Conservation (phyloP, 1,284 basidiomycete species). For the Cryptococcus neoformans region DNA sequence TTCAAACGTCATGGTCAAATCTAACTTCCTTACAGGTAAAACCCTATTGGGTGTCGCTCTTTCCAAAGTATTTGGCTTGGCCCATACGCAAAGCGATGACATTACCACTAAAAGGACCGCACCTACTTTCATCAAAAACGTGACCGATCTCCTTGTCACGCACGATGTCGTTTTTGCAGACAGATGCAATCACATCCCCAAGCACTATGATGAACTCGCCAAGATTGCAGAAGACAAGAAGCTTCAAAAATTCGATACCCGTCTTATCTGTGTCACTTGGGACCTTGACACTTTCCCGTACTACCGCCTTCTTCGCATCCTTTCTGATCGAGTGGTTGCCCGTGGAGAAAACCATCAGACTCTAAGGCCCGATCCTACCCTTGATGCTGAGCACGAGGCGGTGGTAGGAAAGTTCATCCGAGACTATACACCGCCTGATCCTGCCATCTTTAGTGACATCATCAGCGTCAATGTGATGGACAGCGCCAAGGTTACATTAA, state of each 20-base stretch:
- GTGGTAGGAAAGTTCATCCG: constrained; percentile 78
- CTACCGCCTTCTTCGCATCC: constrained; percentile 65
- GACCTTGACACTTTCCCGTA: constrained; percentile 57
- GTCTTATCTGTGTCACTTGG: constrained; percentile 79
- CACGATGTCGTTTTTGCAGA: constrained; percentile 84
- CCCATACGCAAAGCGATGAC: constrained; percentile 91
- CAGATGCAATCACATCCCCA: constrained; percentile 82
- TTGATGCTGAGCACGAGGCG: constrained; percentile 65
- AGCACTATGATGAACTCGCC: constrained; percentile 70
- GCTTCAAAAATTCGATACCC: constrained; percentile 50
- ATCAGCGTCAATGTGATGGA: constrained; percentile 65
- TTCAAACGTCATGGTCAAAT: background rate
- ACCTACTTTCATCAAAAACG: constrained; percentile 72
- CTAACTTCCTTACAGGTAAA: constrained; percentile 62
- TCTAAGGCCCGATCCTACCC: constrained; percentile 59
- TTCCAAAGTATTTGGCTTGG: constrained; percentile 71
- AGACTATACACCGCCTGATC: constrained; percentile 62
- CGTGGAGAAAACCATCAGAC: constrained; percentile 84
- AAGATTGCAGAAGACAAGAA: constrained; percentile 41
- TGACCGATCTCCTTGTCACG: constrained; percentile 57
- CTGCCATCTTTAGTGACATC: constrained; percentile 61
- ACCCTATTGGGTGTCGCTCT: constrained; percentile 82
- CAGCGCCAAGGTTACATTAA: constrained; percentile 58
- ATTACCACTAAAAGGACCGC: constrained; percentile 75
- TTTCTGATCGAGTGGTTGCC: constrained; percentile 65